Evolutionary conservation across 2,329 filamentous ascomycete genomes (phyloP), one percentile per base, ranked within the genome.

Genomic region (Cladosporium sp.): DNA sequence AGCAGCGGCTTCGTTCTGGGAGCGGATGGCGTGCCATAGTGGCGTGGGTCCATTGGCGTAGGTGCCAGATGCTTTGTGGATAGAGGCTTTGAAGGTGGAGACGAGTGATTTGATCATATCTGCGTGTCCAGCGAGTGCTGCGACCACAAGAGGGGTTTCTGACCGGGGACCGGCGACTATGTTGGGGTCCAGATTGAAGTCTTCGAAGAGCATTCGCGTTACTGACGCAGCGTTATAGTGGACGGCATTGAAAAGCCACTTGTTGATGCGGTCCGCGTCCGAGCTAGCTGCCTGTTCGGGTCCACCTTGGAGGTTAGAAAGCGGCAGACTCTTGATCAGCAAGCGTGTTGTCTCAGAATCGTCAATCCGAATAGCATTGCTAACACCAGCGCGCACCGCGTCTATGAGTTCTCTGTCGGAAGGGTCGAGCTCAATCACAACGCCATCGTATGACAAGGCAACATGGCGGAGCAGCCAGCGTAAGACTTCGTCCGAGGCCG

Each of bases 11-110:
- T 68, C 67, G 46, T 61, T 26, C 25, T 67, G 67, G 13, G 32
- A 58, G 36, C 65, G 58, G 8, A 68, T 32, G 1, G 65, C 63
- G 34, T 63, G 54, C 67, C 67, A 68, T 5, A 68, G 28, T 6
- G 67, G 62, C 2, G 65, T 67, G 3, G 67, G 67, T 3, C 67
- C 67, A 46, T 68, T 68, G 8, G 59, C 58, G 54, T 63, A 64
- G 21, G 63, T 58, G 13, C 67, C 67, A 26, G 51, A 43, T 32
- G 58, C 63, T 46, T 65, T 56, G 21, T 68, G 67, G 30, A 68
- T 63, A 18, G 65, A 58, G 26, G 67, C 65, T 18, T 28, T 8
- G 39, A 60, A 65, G 5, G 34, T 23, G 2, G 54, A 36, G n/a
- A 54, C 65, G 16, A 68, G 59, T 6, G 65, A 46, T 26, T 54